Base-by-base conservation (phyloP, 345 rosid genomes). In the Arabidopsis arenosa region DNA sequence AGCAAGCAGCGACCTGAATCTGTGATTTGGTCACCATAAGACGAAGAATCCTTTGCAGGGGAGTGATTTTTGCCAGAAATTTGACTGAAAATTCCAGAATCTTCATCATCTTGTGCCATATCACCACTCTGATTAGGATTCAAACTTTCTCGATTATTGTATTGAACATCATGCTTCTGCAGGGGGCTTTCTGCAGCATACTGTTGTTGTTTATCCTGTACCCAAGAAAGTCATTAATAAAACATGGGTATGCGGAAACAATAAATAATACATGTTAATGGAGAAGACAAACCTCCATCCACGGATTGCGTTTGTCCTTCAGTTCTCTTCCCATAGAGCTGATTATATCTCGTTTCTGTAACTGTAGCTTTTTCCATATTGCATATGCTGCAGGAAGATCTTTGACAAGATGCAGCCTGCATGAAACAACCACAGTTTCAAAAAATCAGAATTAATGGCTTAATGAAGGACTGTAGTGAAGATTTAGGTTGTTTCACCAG, bases 371-470 rank as follows among this genome's bases (percentile, higher is more conserved):
- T 86, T 84, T 84, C 98, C 99, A 85, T 49, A 70, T 77, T 69
- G 84, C 87, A 83, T 85, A 88, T 73, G 89, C 85, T 66, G 84
- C 80, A 68, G 98, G 96, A 40, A 95, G 81, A 84, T 89, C 93
- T 72, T 79, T 77, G 71, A 83, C 91, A 83, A 95, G 70, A 70
- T 75, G 83, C 73, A 86, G 74, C 99, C 99, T 95, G 83, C 45
- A 77, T 23, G 72, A 69, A 17, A 73, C 51, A 60, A 55, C 49
- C 26, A 9, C 6, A 59, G 30, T 51, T 71, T 80, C 40, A 43
- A 37, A 43, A 62, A 66, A 48, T 63, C 30, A 60, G 43, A 30
- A 37, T 54, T 80, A 67, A 73, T 54, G 57, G 15, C 55, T 35
- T 11, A 59, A 72, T 7, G 54, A 81, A 64, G 18, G 61, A 72